These are phyloP conservation scores for Lizonia empirigonia DNA, from an alignment of 2,329 filamentous ascomycete species.

Conservation along the genomic window DNA sequence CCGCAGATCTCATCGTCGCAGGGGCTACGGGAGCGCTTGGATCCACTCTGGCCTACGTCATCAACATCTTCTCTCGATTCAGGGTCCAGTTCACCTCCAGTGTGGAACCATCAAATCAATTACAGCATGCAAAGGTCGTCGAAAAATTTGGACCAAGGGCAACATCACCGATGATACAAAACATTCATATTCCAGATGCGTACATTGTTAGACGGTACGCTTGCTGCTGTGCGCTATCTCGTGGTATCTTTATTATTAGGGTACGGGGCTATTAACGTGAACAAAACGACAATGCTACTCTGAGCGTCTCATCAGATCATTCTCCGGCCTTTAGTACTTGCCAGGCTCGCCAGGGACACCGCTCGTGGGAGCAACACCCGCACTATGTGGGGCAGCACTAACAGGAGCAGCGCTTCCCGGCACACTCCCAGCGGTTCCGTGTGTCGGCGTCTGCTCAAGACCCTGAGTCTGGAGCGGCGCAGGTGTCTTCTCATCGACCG, in stretches of 20 bases:
- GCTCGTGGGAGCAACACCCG: conserved; percentile 18
- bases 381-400: conserved; percentile 7
- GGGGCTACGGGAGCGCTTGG: neutral
- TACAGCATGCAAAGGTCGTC: too few species aligned
- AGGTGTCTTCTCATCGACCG: conserved; percentile 23
- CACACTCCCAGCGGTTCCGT: conserved; percentile 19
- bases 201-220: too few species aligned
- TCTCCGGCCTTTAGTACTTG: conserved; percentile 33
- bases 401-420: conserved; percentile 23
- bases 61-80: neutral
- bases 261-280: neutral
- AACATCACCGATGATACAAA: too few species aligned
- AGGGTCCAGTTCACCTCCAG: conserved; percentile 8
- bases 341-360: conserved; percentile 37
- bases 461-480: conserved; percentile 44
- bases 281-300: neutral
- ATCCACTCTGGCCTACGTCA: conserved; percentile 12
- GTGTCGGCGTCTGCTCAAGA: conserved; percentile 29
- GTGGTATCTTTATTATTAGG: conserved; percentile 5
- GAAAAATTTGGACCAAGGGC: too few species aligned
- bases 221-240: neutral
- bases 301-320: too few species aligned
- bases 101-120: neutral
- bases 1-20: conserved; percentile 10
- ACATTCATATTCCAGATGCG: too few species aligned